Evolutionary conservation across 2,329 filamentous ascomycete genomes (phyloP), one percentile per base, ranked within the genome.

Genomic region (Aspergillus novoparasiticus): DNA sequence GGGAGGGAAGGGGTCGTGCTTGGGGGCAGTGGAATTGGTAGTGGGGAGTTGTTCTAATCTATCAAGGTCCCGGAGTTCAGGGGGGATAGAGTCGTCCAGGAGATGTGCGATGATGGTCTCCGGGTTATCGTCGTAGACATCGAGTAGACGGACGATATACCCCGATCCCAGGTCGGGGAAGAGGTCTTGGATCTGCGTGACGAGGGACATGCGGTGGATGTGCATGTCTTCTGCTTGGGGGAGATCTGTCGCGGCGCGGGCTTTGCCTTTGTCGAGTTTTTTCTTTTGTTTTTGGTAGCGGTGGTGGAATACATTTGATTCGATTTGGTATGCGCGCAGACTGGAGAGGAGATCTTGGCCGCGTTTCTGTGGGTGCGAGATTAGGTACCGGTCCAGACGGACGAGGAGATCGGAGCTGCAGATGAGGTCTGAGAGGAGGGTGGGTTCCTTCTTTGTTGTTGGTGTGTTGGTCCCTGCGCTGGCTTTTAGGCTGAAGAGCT

Each of bases 151-250:
- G 21, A 91, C 84, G 19, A 98, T 82, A 73, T 97, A 98, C 0
- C 86, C 91, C 4, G 91, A 89, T 6, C 94, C 93, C 11, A 98
- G 82, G 66, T 96, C 88, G 0, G 94, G 93, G 72, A 98, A 97
- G 0, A 98, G 83, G 73, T 99, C 94, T 73, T 97, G 93, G n/a
- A 99, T 85, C 75, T 96, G 92, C 0, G 90, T 90, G 58, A 98
- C 88, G 56, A 94, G 87, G 70, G 90, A 94, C 87, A 96, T 90
- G 48, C 85, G 89, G 76, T 97, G 93, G 26, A 94, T 81, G 72
- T 95, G 92, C 39, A 94, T 81, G 50, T 84, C 81, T 10, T 77
- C 79, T 57, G 79, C 72, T 3, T 72, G 71, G 6, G 69, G 60
- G 21, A 63, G 67, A 14, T 71, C 70, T 28, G 61, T 43, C 12